phyloP scores from a whole-genome alignment of 495 filamentous ascomycete genomes.

The Neurospora sp. region DNA sequence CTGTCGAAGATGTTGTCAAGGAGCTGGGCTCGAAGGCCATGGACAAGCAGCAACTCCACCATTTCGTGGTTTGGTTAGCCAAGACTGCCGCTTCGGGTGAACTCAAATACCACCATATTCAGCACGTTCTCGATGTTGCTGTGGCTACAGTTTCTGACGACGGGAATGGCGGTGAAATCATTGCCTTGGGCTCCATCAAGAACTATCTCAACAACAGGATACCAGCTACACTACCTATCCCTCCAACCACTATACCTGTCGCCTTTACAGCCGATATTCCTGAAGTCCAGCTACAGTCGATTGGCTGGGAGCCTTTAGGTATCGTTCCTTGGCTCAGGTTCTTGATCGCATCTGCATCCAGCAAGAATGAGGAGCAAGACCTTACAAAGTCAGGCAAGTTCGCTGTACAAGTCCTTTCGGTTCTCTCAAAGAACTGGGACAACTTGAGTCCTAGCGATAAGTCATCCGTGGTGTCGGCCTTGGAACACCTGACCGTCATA shows the following conservation, averaged over 20 bases:
- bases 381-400: conserved; percentile 65
- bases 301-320: conserved; percentile 77
- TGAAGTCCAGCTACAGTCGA: conserved; percentile 54
- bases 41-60: conserved; percentile 58
- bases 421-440: conserved; percentile 87
- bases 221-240: conserved; percentile 70
- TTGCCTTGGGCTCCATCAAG: conserved; percentile 64
- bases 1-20: conserved; percentile 70
- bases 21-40: conserved; percentile 73
- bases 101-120: conserved; percentile 52
- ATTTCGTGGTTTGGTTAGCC: conserved; percentile 76
- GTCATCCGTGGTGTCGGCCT: conserved; percentile 47
- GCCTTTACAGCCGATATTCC: conserved; percentile 50
- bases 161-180: conserved; percentile 48
- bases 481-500: conserved; percentile 64
- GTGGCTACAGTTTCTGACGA: conserved; percentile 67
- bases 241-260: conserved; percentile 75
- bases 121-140: conserved; percentile 64
- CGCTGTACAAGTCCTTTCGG: conserved; percentile 62
- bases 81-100: conserved; percentile 56
- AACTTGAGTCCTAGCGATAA: conserved; percentile 54
- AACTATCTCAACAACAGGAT: conserved; percentile 69
- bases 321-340: conserved; percentile 76
- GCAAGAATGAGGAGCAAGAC: conserved; percentile 32
- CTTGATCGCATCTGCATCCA: conserved; percentile 52